phyloP scores from a whole-genome alignment of 2,329 filamentous ascomycete species.

The Sporothrix brunneoviolacea region DNA sequence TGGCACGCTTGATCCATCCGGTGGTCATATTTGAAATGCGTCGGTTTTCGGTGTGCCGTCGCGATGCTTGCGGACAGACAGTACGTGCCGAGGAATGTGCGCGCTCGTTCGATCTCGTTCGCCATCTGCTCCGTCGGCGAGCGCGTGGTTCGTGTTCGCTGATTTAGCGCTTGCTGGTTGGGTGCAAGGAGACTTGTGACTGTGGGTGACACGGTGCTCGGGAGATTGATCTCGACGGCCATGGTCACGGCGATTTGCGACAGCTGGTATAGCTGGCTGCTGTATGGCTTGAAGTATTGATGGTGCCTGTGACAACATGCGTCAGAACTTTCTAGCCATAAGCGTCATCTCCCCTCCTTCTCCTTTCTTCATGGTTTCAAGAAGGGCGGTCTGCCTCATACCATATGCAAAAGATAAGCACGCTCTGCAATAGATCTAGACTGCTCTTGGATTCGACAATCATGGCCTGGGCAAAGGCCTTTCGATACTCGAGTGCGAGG shows the following conservation, averaged over 20 bases:
- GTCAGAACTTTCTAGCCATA: too few species aligned
- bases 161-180: neutral
- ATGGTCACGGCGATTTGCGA: slow-evolving; percentile 19
- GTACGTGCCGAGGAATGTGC: slow-evolving; percentile 19
- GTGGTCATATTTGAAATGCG: slow-evolving; percentile 17
- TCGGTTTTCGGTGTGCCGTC: slow-evolving; percentile 17
- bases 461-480: slow-evolving; percentile 17
- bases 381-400: neutral
- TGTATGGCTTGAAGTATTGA: slow-evolving; percentile 15
- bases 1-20: slow-evolving; percentile 16
- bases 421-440: slow-evolving; percentile 20
- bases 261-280: slow-evolving; percentile 20
- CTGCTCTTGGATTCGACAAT: slow-evolving; percentile 18
- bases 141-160: neutral
- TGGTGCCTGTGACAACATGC: slow-evolving; percentile 17
- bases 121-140: slow-evolving; percentile 7
- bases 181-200: neutral
- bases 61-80: slow-evolving; percentile 19
- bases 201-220: neutral
- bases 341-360: too few species aligned
- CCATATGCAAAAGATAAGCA: slow-evolving; percentile 21
- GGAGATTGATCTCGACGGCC: slow-evolving; percentile 18
- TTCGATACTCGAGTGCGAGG: slow-evolving; percentile 19
- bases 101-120: slow-evolving; percentile 17
- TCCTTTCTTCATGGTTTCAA: too few species aligned